phyloP scores from a whole-genome alignment of 768 basidiomycete genomes.

The Termitomyces sp. region DNA sequence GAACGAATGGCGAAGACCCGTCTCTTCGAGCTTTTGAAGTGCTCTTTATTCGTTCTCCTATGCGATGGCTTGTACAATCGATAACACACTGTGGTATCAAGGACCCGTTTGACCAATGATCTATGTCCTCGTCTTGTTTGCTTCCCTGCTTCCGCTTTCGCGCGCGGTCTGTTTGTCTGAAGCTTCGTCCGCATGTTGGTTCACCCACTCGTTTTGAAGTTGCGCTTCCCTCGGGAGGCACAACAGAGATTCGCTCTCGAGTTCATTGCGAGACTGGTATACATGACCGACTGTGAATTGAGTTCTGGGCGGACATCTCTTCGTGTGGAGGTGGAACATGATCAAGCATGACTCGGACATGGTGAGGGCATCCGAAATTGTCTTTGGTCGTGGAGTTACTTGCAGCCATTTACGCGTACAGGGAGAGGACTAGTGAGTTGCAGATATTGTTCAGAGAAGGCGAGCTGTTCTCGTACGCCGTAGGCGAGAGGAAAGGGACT shows the following conservation, averaged over 20 bases:
- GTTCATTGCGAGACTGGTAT: constrained; percentile 22
- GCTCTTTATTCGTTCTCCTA: constrained; percentile 9
- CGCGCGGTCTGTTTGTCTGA: neutral
- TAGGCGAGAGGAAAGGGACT: constrained; percentile 19
- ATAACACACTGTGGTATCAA: constrained; percentile 1
- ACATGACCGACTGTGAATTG: constrained; percentile 11
- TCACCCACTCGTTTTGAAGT: constrained; percentile 27
- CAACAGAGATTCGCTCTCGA: constrained; percentile 62
- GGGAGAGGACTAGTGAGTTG: constrained; percentile 23
- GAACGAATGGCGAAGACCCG: constrained; percentile 16
- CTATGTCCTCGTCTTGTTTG: neutral
- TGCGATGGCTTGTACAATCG: constrained; percentile 11
- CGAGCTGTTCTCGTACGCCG: constrained; percentile 29
- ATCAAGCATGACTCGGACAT: constrained; percentile 16
- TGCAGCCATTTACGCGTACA: constrained; percentile 29
- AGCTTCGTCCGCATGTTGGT: constrained; percentile 23
- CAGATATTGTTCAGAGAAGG: constrained; percentile 17
- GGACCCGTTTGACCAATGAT: constrained; percentile 9
- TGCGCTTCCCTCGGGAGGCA: constrained; percentile 39
- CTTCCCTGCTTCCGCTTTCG: constrained; percentile 3
- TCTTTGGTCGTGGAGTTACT: constrained; percentile 10
- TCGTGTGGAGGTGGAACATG: constrained; percentile 8
- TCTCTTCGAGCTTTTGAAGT: constrained; percentile 11
- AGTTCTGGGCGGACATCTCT: constrained; percentile 1
- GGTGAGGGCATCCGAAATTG: constrained; percentile 17